A percentile compares a stretch with the other conserved stretches of the same genome.
These are phyloP conservation scores for Globisporangium viniferum DNA, from an alignment of 352 stramenopile species.

Conservation along the genomic window DNA sequence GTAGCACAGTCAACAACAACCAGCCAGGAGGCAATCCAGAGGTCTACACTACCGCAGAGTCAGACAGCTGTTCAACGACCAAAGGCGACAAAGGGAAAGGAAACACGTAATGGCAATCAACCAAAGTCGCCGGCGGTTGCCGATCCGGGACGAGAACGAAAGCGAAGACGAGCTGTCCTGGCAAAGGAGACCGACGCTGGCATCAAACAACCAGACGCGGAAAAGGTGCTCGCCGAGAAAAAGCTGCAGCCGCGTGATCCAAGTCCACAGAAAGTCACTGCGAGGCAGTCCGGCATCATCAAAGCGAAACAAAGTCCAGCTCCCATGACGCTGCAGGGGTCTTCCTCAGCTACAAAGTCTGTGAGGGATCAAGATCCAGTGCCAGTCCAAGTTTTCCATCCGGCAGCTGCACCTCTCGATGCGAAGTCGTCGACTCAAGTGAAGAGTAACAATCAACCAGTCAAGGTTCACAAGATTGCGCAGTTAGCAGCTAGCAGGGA, in stretches of 20 bases:
- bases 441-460: background rate
- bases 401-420: background rate
- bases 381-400: background rate
- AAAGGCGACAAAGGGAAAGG: background rate
- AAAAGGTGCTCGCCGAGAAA: background rate
- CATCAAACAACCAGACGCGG: background rate
- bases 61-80: background rate
- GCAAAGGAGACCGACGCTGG: background rate
- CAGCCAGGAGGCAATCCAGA: background rate
- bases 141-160: background rate
- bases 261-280: background rate
- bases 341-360: background rate
- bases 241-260: background rate
- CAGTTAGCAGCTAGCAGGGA: background rate
- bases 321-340: background rate
- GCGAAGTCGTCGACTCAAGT: background rate
- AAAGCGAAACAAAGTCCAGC: background rate
- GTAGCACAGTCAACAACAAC: background rate
- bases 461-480: background rate
- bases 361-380: background rate
- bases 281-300: background rate
- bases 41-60: background rate
- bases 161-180: background rate
- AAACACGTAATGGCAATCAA: background rate
- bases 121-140: background rate